Conservation (phyloP, 768 basidiomycete species). For the Hygrocybe coccinea region DNA sequence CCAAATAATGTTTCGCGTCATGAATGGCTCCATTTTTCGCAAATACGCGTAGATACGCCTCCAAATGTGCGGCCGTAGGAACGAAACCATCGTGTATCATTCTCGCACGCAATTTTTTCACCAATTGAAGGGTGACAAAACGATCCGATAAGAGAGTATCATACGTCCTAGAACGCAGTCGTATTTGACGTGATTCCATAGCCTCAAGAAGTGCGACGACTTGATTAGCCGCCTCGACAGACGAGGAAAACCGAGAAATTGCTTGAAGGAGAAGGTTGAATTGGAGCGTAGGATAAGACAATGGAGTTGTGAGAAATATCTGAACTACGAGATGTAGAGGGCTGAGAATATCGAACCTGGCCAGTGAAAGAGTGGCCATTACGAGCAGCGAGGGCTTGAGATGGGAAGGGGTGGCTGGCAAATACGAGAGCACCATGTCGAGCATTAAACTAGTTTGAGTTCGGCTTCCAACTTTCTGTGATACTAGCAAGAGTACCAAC, state of each 20-base stretch:
- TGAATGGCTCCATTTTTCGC: constrained; percentile 41
- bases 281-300: constrained; percentile 28
- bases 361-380: constrained; percentile 44
- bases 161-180: constrained; percentile 40
- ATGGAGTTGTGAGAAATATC: constrained; percentile 34
- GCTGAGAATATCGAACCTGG: constrained; percentile 43
- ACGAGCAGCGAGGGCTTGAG: constrained; percentile 43
- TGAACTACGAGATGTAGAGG: constrained; percentile 44
- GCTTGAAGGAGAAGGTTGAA: constrained; percentile 55
- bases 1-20: constrained; percentile 37
- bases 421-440: constrained; percentile 40
- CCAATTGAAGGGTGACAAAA: constrained; percentile 47
- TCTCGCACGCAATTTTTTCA: constrained; percentile 41
- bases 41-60: constrained; percentile 46
- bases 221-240: constrained; percentile 34
- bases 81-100: constrained; percentile 39
- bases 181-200: constrained; percentile 45
- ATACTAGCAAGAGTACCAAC: constrained; percentile 49
- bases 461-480: constrained; percentile 42
- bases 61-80: constrained; percentile 42
- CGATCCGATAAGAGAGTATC: constrained; percentile 44
- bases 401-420: constrained; percentile 27
- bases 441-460: constrained; percentile 43
- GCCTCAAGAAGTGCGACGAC: constrained; percentile 39
- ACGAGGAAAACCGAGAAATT: constrained; percentile 38